Evolutionary conservation across 2,329 filamentous ascomycete genomes (phyloP).

Genomic region (Botrytis hyacinthi): DNA sequence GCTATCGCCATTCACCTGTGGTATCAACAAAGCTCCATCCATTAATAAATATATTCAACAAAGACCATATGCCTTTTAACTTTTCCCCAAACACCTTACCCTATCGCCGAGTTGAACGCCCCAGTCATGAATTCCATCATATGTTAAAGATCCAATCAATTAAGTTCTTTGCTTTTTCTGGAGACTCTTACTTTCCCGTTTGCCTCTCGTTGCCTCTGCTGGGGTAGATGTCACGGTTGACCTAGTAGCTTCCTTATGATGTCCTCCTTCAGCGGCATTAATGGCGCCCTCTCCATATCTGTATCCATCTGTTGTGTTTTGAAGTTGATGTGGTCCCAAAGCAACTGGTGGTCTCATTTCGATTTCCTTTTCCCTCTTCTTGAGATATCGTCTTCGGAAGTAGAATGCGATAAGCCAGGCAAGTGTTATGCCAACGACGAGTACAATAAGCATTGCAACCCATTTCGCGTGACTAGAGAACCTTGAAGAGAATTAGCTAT

Average conservation of each 20-base stretch:
- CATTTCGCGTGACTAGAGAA: slow-evolving; percentile 70
- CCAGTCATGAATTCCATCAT: neutral
- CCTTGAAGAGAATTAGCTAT: slow-evolving; percentile 46
- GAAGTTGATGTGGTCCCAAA: slow-evolving; percentile 42
- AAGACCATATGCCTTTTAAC: slow-evolving; percentile 2
- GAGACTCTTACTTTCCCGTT: slow-evolving; percentile 28
- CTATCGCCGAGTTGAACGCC: slow-evolving; percentile 13
- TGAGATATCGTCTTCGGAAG: slow-evolving; percentile 71
- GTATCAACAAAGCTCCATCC: slow-evolving; percentile 10
- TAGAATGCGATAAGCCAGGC: slow-evolving; percentile 68
- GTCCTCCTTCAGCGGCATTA: slow-evolving; percentile 21
- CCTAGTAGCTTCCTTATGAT: slow-evolving; percentile 26
- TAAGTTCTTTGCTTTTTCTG: slow-evolving; percentile 25
- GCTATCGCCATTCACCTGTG: neutral
- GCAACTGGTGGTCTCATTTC: slow-evolving; percentile 41
- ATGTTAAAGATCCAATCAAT: slow-evolving; percentile 8
- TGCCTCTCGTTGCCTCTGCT: slow-evolving; percentile 20
- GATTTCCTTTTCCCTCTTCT: slow-evolving; percentile 58
- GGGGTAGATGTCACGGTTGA: slow-evolving; percentile 22
- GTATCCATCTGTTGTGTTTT: slow-evolving; percentile 32
- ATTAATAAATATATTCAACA: slow-evolving; percentile 17
- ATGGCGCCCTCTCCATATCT: slow-evolving; percentile 27
- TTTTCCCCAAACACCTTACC: slow-evolving; percentile 9
- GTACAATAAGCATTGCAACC: slow-evolving; percentile 76
- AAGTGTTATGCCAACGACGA: slow-evolving; percentile 65